Evolutionary conservation across 1,284 basidiomycete genomes (phyloP), one percentile per base, ranked within the genome.

Genomic region (Rhodotorula glutinis): DNA sequence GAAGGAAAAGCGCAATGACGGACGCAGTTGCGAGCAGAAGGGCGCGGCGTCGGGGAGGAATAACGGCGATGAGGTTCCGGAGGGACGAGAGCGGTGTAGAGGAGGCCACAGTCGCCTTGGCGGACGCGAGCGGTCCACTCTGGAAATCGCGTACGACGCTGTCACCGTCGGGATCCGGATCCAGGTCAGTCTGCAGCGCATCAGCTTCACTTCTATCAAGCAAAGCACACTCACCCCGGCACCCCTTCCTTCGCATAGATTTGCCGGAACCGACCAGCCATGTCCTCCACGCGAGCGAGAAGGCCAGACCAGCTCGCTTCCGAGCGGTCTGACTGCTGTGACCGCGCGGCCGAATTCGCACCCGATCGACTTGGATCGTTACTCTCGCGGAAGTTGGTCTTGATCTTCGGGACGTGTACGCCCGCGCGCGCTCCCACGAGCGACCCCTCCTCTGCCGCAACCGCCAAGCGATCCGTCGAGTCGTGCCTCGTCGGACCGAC

Each of bases 1-100:
- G 56, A 49, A 67, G 59, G 65, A 62, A 57, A 47, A 64, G 30
- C 33, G 44, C 10, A 58, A 70, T 53, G 56, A 70, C 49, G 29
- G 44, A 13, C 33, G 57, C 11, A 19, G 65, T 63, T 19, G 57
- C 21, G 51, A 56, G 41, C 40, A 57, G 27, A 11, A 57, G 54
- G 14, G 56, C 38, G 29, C 68, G 60, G 21, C 68, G 49, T 1
- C 65, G 65, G 0, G 68, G 65, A 3, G 65, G 65, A 19, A 65
- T 41, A 19, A 57, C 27, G 60, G 56, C 53, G 33, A 56, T 3
- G 53, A 53, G 30, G 19, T 53, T 43, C 25, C 54, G 53, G 4
- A 57, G 19, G 33, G 33, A 5, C 33, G 33, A 11, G 33, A 11
- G 11, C 7, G 33, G 33, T 11, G 33, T 11, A 5, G 33, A 38